Base-by-base conservation (phyloP, 129 eudicot genomes). In the Scalesia atractyloides region DNA sequence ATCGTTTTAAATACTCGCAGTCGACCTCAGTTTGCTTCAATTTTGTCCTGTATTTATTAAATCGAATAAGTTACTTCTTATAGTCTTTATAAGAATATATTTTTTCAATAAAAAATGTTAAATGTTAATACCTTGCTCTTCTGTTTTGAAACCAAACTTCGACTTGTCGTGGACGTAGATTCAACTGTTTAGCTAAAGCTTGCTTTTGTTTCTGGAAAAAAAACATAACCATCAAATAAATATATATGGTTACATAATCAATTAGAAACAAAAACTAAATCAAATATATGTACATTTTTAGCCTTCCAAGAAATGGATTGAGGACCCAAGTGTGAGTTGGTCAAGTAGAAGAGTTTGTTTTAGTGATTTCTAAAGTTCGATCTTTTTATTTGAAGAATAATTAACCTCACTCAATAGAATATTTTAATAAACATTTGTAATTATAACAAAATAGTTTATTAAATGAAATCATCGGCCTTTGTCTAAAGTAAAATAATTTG, bases 111-210 rank as follows among this genome's bases (percentile, higher is more conserved):
- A n/a, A n/a, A 51, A 51, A 50, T 16, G 7, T n/a, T 5, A 15
- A 50, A 3, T 5, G n/a, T 15, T 50, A 15, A 50, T 51, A 92
- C 98, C 98, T 89, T 8, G 98, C 98, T 70, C 98, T 82, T 79
- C 98, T 69, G 74, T 93, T 93, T 41, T 93, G 98, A 81, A 93
- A 93, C 98, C 98, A 93, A 4, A 93, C 98, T 85, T 93, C 98
- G 0, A 93, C 98, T 84, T 93, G 96, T 59, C 96, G 88, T 19
- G 98, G 95, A 9, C 96, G 95, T 44, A 93, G 96, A 84, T 82
- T 87, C 50, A 93, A 72, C 65, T 89, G 96, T 74, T 87, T 93
- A 19, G 98, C 95, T 39, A 93, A 83, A 11, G 89, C 95, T 68
- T 75, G 84, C 80, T 93, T 93, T 73, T 93, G 98, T 74, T 85